Evolutionary conservation across 2,329 filamentous ascomycete genomes (phyloP), one percentile per base, ranked within the genome.

Genomic region (Colletotrichum musae): DNA sequence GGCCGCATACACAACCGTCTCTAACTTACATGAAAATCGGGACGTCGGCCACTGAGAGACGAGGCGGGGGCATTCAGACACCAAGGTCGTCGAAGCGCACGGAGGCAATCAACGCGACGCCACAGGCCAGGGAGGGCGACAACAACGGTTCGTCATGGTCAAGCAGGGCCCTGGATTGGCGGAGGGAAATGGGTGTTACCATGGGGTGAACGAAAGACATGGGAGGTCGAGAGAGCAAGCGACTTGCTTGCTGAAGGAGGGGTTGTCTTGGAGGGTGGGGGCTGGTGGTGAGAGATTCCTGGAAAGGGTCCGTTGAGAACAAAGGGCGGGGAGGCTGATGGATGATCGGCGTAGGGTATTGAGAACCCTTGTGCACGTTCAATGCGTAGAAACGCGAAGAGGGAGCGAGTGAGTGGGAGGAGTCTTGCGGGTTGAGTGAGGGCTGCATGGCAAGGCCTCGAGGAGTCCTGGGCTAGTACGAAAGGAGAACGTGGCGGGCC

Each of bases 241-340:
- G 41, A 43, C 57, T 51, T 53, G 56, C 39, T 50, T 45, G 43
- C 51, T 69, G 16, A 36, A 57, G 36, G 56, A 57, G 56, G 62
- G 61, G 39, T 36, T 18, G 53, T 58, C 24, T 47, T 50, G 63
- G 51, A 58, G 63, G 68, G 45, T 68, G 57, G 68, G 62, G 68
- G 64, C 52, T 50, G 53, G 52, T 32, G 28, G 47, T 70, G 67
- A 56, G n/a, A 16, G 13, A 26, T 36, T 51, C 12, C 4, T 36
- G 45, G 32, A 36, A 36, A 26, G 21, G 18, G 64, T 28, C 41
- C 10, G 47, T 63, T 36, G 43, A 64, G 32, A 58, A 52, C 68
- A 67, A 58, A 67, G 52, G 15, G 58, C 52, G 58, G 57, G 53
- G 64, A 68, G 68, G 58, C 68, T 58, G 57, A 63, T 58, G 43